These are phyloP conservation scores for Chondrus crispus DNA, from an alignment of 23 red algal species.

Conservation along the genomic window DNA sequence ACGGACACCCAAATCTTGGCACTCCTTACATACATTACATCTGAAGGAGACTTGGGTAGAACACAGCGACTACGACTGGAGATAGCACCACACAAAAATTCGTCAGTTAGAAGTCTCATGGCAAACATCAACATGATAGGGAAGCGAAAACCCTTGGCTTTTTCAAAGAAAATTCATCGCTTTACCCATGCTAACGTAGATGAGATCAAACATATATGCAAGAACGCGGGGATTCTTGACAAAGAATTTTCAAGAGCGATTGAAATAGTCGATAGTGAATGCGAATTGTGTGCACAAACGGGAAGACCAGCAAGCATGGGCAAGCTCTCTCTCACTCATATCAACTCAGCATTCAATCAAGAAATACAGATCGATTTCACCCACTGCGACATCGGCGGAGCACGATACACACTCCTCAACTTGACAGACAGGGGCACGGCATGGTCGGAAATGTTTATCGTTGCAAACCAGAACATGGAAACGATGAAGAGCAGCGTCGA, in stretches of 20 bases:
- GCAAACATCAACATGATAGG: background rate
- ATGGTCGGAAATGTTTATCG: background rate
- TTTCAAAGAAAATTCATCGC: slow-evolving; percentile 4
- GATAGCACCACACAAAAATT: background rate
- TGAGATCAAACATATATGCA: background rate
- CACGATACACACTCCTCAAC: background rate
- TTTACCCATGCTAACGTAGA: slow-evolving; percentile 32
- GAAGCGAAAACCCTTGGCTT: background rate
- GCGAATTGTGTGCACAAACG: background rate
- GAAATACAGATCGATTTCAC: slow-evolving; percentile 7
- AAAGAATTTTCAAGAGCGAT: background rate
- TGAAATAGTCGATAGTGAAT: background rate
- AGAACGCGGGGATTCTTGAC: background rate
- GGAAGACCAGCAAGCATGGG: slow-evolving; percentile 7
- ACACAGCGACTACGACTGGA: slow-evolving; percentile 13
- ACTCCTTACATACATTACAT: slow-evolving; percentile 4
- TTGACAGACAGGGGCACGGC: background rate
- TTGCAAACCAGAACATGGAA: background rate
- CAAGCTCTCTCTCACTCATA: slow-evolving; percentile 28
- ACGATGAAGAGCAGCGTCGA: background rate
- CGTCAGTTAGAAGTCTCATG: background rate
- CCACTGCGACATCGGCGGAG: background rate
- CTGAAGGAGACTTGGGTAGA: background rate
- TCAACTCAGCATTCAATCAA: slow-evolving; percentile 38
- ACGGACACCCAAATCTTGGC: background rate